Evolutionary conservation across 331 rosid genomes (phyloP), one percentile per base, ranked within the genome.

Genomic region (Stylosanthes scabra): DNA sequence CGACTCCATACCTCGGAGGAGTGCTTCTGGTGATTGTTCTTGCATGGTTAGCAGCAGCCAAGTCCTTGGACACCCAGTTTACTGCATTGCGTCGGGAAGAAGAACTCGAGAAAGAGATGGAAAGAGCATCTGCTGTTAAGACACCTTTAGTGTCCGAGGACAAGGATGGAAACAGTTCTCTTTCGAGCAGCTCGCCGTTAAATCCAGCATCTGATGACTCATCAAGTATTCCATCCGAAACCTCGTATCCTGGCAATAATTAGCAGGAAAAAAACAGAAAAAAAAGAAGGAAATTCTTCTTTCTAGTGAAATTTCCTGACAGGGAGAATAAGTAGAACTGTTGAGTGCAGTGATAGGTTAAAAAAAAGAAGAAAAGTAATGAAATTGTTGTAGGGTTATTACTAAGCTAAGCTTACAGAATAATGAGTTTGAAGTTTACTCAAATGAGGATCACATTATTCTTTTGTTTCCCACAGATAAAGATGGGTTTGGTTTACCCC

Each of bases 1-100:
- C 98, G 61, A 93, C 98, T 58, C 98, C 98, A 16, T 93, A 93
- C 83, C 86, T 93, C 0, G 98, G 98, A 59, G 98, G 96, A 0
- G 13, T 93, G 56, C 92, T 93, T 68, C 75, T 93, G 79, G 86
- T 83, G 52, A 91, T 93, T 20, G 97, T 93, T 13, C 75, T 87
- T 11, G 94, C 97, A 5, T 93, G 98, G 98, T 70, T 93, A 59
- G 83, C 67, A 7, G 97, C 98, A 37, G 97, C 98, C 66, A 89
- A 56, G 87, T 93, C 98, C 7, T 71, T 93, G 46, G 98, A 93
- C 60, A 74, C 87, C 31, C 98, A 93, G 84, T 93, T 93, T 31
- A 83, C 90, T 1, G 81, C 92, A 3, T 68, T 91, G 82, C 92
- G 94, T 3, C 81, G 8, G 75, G 97, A 93, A 73, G 98, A 93